A percentile compares a stretch with the other conserved stretches of the same genome.
These are phyloP conservation scores for Irineochytrium annulatum DNA, from an alignment of 192 early-diverging fungal genomes.

Conservation along the genomic window DNA sequence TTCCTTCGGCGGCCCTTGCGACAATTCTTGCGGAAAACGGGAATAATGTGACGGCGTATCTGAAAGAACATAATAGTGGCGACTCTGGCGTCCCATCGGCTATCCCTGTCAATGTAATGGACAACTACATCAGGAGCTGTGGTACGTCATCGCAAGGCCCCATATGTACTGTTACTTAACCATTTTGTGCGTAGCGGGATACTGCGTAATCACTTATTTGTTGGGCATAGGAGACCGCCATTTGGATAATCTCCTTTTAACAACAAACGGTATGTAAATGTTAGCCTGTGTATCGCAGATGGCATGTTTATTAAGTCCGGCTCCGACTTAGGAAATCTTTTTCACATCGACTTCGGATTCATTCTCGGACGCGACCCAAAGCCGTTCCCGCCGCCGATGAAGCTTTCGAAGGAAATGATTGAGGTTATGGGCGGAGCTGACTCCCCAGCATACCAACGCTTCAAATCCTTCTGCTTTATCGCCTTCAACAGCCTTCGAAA, in stretches of 20 bases:
- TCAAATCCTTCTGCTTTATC: constrained; percentile 89
- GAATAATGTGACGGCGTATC: constrained; percentile 75
- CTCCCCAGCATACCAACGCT: constrained; percentile 83
- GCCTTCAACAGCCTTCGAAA: constrained; percentile 92
- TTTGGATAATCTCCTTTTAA: constrained; percentile 92
- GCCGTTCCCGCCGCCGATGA: constrained; percentile 99
- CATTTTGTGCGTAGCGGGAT: constrained; percentile 68
- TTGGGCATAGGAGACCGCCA: constrained; percentile 98
- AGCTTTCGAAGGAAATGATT: constrained; percentile 99
- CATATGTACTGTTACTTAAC: background rate
- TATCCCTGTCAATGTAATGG: constrained; percentile 76
- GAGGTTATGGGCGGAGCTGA: constrained; percentile 96
- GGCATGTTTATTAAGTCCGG: background rate
- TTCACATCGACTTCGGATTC: constrained; percentile 99
- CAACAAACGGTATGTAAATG: constrained; percentile 63
- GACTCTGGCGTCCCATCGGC: constrained; percentile 49
- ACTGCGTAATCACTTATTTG: constrained; percentile 98
- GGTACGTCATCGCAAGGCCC: constrained; percentile 46
- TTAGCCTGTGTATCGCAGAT: background rate
- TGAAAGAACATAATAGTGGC: constrained; percentile 71
- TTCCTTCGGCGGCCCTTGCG: constrained; percentile 85
- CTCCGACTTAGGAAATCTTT: constrained; percentile 63
- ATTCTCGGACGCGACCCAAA: constrained; percentile 98
- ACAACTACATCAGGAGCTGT: constrained; percentile 93
- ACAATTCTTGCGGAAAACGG: constrained; percentile 82